Percentiles rank a stretch among this genome's conserved stretches.
These are phyloP conservation scores for Aristolochia californica DNA, from an alignment of 164 flowering plant genomes.

Conservation along the genomic window DNA sequence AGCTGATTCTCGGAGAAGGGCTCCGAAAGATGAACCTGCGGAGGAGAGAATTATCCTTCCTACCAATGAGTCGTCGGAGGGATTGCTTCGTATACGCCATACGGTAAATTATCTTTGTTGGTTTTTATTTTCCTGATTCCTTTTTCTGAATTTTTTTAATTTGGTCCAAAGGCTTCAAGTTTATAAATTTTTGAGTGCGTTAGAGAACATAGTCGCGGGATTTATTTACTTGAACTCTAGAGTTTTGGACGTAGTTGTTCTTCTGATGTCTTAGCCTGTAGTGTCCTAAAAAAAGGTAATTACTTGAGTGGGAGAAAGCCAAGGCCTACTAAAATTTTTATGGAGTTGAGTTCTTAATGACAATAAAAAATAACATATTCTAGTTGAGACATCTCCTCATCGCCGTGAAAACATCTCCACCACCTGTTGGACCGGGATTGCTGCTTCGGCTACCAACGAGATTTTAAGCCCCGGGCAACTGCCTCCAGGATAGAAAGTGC, in stretches of 20 bases:
- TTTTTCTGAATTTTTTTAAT: neutral
- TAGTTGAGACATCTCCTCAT: no score
- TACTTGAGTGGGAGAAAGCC: no score
- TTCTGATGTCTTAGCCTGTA: neutral
- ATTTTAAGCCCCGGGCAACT: no score
- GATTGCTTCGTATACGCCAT: conserved; percentile 66
- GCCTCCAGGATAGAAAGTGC: no score
- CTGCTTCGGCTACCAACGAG: no score
- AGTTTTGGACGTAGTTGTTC: neutral
- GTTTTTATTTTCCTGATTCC: neutral
- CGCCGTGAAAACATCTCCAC: no score
- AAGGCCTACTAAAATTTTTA: no score
- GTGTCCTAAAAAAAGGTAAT: no score
- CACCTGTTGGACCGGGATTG: no score
- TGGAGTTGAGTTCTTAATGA: no score
- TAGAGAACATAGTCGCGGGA: neutral
- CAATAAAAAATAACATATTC: no score
- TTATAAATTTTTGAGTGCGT: neutral
- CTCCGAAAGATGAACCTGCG: neutral
- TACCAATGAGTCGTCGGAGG: conserved; percentile 64
- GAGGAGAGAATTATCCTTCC: conserved; percentile 49
- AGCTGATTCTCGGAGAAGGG: neutral
- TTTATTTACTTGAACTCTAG: neutral
- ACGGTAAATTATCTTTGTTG: conserved; percentile 30
- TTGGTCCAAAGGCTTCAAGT: neutral